Conservation (phyloP, 352 stramenopile genomes). For the Globisporangium barbulae region DNA sequence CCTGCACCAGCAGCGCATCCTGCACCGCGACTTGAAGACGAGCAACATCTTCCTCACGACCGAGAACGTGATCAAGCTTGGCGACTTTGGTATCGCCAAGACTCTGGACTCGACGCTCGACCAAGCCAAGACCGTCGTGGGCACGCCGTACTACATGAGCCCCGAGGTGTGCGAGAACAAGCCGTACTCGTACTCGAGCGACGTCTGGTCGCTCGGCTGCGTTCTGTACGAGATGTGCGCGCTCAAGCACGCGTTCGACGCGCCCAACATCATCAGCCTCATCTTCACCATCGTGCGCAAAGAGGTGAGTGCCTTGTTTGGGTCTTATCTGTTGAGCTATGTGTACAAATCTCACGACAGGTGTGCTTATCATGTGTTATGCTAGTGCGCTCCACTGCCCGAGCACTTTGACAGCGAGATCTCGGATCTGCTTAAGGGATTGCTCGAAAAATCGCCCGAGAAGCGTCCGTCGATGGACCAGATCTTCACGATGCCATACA, state of each 20-base stretch:
- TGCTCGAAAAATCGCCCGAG: conserved; percentile 69
- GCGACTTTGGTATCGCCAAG: conserved; percentile 93
- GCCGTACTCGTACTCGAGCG: conserved; percentile 90
- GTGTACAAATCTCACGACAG: not conserved
- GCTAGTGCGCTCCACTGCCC: conserved; percentile 48
- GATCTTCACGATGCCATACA: conserved; percentile 69
- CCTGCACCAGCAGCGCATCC: conserved; percentile 88
- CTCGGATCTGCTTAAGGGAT: conserved; percentile 37
- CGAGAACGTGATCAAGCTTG: conserved; percentile 88
- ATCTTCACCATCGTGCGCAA: conserved; percentile 86
- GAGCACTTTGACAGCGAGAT: conserved; percentile 60
- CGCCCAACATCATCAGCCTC: conserved; percentile 76
- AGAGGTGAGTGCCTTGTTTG: conserved; percentile 34
- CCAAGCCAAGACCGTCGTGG: conserved; percentile 88
- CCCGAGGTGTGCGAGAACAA: conserved; percentile 92
- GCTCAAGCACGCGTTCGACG: conserved; percentile 83
- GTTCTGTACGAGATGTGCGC: conserved; percentile 89
- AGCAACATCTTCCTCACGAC: conserved; percentile 91
- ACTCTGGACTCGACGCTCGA: conserved; percentile 80
- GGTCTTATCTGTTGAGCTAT: not conserved
- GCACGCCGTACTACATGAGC: conserved; percentile 94
- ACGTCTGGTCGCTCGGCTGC: conserved; percentile 93
- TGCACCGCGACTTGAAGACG: conserved; percentile 94
- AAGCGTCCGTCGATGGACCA: conserved; percentile 66
- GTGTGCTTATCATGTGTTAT: not conserved